Base-by-base conservation (phyloP, 2,329 filamentous ascomycete genomes). In the Aspergillus quadrilineatus region DNA sequence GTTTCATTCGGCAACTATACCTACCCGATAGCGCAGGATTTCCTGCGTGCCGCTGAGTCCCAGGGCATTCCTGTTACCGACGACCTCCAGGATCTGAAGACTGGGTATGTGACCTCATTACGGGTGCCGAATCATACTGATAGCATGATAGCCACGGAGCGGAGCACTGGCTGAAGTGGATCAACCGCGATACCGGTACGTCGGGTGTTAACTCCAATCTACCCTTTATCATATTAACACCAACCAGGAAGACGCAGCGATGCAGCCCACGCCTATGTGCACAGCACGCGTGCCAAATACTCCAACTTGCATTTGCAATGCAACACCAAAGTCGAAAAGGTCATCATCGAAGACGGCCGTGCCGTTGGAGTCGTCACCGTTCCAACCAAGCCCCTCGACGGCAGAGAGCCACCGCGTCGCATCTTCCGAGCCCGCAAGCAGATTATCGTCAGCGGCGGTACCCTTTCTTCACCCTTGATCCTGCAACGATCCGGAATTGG, bases 91-190 rank as follows among this genome's bases (percentile, higher is more conserved):
- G 89, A 92, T 65, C 76, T 92, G 55, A 70, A 64, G 15, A 77
- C 75, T 53, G 75, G 63, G 70, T 74, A 67, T 53, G 67, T 56
- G n/a, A 8, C 2, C 15, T 12, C 1, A n/a, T 28, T 1, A 6
- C 4, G 10, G 6, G 34, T 7, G 3, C 17, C 4, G 9, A 4
- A 1, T 2, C 15, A 6, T 50, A 4, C 47, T 58, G 26, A 55
- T 39, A 6, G 12, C 28, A 14, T 4, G 10, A 34, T 30, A 73
- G 71, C 12, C 84, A 86, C 57, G 89, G 89, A 60, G 89, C 88
- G 45, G 88, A 92, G 74, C 89, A 92, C 62, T 92, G 89, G 89
- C 77, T 92, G 55, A 92, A 92, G 74, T 92, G 89, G 89, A 92
- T 92, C 73, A 92, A 92, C 67, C 82, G 78, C 47, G 75, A 77